Evolutionary conservation across 2,329 filamentous ascomycete genomes (phyloP).

Genomic region (Neonectria hederae): DNA sequence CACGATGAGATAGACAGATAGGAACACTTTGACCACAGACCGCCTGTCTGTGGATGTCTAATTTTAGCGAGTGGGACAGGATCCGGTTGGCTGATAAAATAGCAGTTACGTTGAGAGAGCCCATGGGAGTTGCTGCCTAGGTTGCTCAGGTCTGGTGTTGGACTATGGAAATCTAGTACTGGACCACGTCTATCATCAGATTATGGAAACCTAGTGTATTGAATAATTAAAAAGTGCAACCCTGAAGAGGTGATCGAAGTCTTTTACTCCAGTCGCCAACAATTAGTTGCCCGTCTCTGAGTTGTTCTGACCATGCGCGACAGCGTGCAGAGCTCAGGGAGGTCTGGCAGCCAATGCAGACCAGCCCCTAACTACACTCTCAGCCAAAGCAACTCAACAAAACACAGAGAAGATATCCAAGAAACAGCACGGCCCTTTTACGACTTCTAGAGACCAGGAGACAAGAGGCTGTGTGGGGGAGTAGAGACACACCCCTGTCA

Average conservation of each 20-base stretch:
- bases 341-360: background rate
- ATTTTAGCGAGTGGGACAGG: background rate
- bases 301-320: background rate
- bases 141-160: background rate
- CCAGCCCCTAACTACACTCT: background rate
- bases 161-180: background rate
- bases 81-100: background rate
- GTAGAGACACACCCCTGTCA: background rate
- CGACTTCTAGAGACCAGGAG: background rate
- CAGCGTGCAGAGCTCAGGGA: background rate
- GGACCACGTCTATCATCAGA: background rate
- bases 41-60: background rate
- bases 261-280: background rate
- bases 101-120: background rate
- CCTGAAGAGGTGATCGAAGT: background rate
- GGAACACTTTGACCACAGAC: background rate
- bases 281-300: background rate
- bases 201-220: background rate
- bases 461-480: background rate
- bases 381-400: background rate
- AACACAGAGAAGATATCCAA: background rate
- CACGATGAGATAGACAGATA: background rate
- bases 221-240: background rate
- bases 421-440: background rate
- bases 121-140: background rate